These are phyloP conservation scores for Neopestalotiopsis rosae DNA, from an alignment of 2,329 filamentous ascomycete species.

Conservation along the genomic window DNA sequence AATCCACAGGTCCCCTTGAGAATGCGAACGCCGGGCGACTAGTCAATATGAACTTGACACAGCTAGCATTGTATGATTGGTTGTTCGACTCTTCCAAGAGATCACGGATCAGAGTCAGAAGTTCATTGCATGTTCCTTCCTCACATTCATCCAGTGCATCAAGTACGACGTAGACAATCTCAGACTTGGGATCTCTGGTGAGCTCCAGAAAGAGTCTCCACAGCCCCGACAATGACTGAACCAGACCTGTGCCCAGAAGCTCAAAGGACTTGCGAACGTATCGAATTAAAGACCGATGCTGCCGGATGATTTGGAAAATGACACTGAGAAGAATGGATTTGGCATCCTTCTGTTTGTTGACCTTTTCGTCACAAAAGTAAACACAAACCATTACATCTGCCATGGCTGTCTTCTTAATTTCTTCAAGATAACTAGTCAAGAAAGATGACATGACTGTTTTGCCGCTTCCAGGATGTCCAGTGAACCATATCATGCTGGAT, in stretches of 20 bases:
- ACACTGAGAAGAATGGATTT: conserved; percentile 40
- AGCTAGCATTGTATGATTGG: conserved; percentile 21
- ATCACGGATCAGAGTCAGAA: conserved; percentile 31
- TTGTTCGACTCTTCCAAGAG: conserved; percentile 24
- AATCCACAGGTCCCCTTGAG: conserved; percentile 9
- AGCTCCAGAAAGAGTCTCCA: conserved; percentile 41
- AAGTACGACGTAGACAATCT: conserved; percentile 37
- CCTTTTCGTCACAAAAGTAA: conserved; percentile 42
- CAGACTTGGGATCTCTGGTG: conserved; percentile 33
- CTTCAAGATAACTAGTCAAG: conserved; percentile 36
- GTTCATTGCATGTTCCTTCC: conserved; percentile 27
- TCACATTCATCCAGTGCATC: conserved; percentile 47
- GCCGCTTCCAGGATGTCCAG: conserved; percentile 41
- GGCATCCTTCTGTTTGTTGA: conserved; percentile 39
- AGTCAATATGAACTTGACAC: conserved; percentile 40
- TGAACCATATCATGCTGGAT: conserved; percentile 41
- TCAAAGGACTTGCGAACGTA: conserved; percentile 38
- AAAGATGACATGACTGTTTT: conserved; percentile 43
- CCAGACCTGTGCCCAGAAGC: conserved; percentile 35
- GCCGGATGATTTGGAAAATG: conserved; percentile 40
- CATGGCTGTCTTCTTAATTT: conserved; percentile 11
- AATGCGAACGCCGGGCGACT: conserved; percentile 34
- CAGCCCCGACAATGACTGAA: conserved; percentile 38
- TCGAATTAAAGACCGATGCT: conserved; percentile 37
- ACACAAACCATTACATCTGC: conserved; percentile 32